Evolutionary conservation across 164 flowering plant genomes (phyloP).

Genomic region (Piper longum): DNA sequence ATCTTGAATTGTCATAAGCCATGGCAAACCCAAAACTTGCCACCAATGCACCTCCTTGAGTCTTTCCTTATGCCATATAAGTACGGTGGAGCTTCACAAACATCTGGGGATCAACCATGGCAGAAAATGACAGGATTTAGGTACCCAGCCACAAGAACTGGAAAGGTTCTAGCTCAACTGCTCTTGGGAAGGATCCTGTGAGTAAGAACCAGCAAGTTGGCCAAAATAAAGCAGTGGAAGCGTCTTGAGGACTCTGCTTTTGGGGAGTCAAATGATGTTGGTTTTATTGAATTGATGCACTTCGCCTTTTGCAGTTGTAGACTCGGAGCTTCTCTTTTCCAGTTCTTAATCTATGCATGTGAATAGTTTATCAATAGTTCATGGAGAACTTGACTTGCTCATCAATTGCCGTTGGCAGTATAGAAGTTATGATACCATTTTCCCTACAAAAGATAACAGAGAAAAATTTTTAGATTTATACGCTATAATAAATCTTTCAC

Average conservation of each 20-base stretch:
- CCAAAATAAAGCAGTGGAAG: conserved; percentile 1
- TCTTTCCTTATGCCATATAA: conserved; percentile 5
- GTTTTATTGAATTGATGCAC: conserved; percentile 2
- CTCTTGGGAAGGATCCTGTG: conserved; percentile 17
- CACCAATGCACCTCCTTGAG: conserved; percentile 3
- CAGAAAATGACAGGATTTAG: conserved; percentile 7
- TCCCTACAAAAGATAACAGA: too few species aligned
- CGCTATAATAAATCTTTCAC: too few species aligned
- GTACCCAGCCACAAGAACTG: conserved; percentile 10
- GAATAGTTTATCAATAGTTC: not conserved
- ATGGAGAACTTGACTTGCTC: not conserved
- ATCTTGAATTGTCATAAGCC: conserved; percentile 27
- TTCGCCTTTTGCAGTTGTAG: not conserved
- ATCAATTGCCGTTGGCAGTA: not conserved
- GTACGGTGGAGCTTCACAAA: conserved; percentile 5
- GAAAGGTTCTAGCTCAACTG: conserved; percentile 6
- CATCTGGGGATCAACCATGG: not conserved
- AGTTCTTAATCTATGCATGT: not conserved
- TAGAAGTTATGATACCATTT: not conserved
- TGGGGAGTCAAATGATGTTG: conserved; percentile 10
- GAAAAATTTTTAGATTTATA: too few species aligned
- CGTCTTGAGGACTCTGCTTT: not conserved
- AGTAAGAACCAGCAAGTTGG: conserved; percentile 7
- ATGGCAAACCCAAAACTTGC: conserved; percentile 7
- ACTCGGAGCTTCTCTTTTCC: not conserved